A percentile compares a stretch with the other conserved stretches of the same genome.
phyloP scores from a whole-genome alignment of 1,284 basidiomycete genomes.

The Melampsora americana region DNA sequence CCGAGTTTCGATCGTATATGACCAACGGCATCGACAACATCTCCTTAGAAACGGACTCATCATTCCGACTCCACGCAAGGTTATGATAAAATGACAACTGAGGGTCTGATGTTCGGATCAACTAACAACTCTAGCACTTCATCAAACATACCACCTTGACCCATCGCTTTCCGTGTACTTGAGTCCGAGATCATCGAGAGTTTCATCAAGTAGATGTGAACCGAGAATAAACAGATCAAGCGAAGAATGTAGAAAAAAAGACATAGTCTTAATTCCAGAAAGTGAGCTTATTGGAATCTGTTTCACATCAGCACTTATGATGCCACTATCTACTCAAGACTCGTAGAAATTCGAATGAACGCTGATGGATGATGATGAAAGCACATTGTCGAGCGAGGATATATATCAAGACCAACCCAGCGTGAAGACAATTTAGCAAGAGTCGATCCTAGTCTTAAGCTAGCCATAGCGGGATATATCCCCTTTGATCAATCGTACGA shows the following conservation, averaged over 20 bases:
- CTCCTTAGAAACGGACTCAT: slow-evolving; percentile 1
- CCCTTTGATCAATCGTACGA: too few species aligned
- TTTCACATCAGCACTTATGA: not conserved
- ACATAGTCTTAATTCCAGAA: not conserved
- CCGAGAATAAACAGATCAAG: slow-evolving; percentile 9
- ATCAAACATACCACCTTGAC: not conserved
- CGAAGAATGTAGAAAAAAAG: not conserved
- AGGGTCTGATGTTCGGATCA: too few species aligned
- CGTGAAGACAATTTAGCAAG: not conserved
- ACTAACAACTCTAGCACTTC: not conserved
- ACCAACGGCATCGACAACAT: not conserved
- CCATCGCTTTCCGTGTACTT: not conserved
- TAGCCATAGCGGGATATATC: not conserved
- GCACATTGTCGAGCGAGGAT: slow-evolving; percentile 7
- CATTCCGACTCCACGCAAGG: slow-evolving; percentile 4
- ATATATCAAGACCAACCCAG: not conserved
- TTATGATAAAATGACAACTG: not conserved
- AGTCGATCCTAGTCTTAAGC: slow-evolving; percentile 4
- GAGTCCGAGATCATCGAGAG: not conserved
- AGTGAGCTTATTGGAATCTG: slow-evolving; percentile 3
- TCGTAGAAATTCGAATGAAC: not conserved
- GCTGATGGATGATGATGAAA: not conserved
- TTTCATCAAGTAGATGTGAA: not conserved
- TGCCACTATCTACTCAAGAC: not conserved
- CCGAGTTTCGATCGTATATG: too few species aligned